Base-by-base conservation (phyloP, 208 protist species). In the Kentomonas sorsogonicus region DNA sequence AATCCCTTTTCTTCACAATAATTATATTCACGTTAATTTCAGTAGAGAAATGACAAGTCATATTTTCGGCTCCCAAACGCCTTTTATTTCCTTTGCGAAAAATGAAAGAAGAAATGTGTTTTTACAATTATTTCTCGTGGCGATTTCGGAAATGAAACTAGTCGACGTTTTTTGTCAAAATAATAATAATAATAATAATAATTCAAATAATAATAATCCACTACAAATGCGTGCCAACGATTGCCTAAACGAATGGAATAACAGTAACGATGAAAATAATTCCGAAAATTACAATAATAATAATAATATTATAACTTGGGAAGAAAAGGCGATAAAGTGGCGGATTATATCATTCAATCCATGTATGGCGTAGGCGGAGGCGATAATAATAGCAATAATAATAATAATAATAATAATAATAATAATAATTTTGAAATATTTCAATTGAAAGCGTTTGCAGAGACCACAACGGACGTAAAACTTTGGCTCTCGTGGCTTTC, bases 51-150 rank as follows among this genome's bases (percentile, higher is more conserved):
- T n/a, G 29, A 36, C 18, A 53, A 6, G 29, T 10, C n/a, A 11
- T 43, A 27, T 40, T 25, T 55, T 55, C 39, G 22, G 11, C 13
- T 18, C 39, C 39, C 6, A 38, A 13, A 29, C 31, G 20, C 1
- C 38, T 20, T 43, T 59, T 39, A 55, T 33, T 63, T 39, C 48
- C 38, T 51, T 58, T 58, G 0, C 27, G 26, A 55, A 41, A 44
- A 51, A 52, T 55, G 27, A 33, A 51, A 58, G 60, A 58, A 56
- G 22, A 38, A 64, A 36, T 11, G 5, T 36, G 7, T 36, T 36
- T 36, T 36, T 36, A 36, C 11, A 36, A 36, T 5, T 36, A 15
- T 11, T 36, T 36, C 33, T 36, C 11, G 5, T 36, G 5, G 7
- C 33, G 5, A 36, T 36, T 36, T 36, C 7, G 33, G 33, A 36